Conservation (phyloP, 1,284 basidiomycete genomes). For the Irpex sp. region DNA sequence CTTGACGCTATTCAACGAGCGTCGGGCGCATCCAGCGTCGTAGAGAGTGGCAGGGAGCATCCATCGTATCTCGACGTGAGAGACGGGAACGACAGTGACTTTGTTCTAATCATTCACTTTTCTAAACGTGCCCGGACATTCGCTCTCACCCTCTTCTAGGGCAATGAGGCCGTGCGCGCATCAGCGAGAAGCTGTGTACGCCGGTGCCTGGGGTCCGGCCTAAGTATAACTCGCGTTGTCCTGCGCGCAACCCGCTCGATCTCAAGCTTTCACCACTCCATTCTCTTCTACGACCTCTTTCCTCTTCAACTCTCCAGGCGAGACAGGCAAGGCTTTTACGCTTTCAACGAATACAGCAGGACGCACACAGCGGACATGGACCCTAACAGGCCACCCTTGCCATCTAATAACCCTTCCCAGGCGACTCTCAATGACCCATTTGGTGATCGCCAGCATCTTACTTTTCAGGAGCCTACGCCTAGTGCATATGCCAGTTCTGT, state of each 20-base stretch:
- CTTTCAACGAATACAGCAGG: constrained; percentile 2
- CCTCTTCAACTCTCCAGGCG: constrained; percentile 10
- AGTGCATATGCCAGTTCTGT: constrained; percentile 48
- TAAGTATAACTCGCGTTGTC: constrained; percentile 4
- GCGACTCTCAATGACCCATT: constrained; percentile 52
- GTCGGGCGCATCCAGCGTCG: not conserved
- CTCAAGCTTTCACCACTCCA: constrained; percentile 4
- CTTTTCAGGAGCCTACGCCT: constrained; percentile 53
- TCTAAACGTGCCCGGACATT: not conserved
- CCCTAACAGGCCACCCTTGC: constrained; percentile 39
- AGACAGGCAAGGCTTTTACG: constrained; percentile 15
- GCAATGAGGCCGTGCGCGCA: not conserved
- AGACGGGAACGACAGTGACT: not conserved
- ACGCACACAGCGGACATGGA: constrained; percentile 34
- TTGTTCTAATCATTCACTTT: not conserved
- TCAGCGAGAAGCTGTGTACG: not conserved
- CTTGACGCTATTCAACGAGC: not conserved
- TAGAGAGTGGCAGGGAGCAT: not conserved
- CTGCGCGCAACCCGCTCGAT: not conserved
- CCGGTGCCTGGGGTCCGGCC: constrained; percentile 7
- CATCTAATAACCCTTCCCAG: constrained; percentile 34
- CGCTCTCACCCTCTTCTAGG: not conserved
- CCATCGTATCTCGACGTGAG: not conserved
- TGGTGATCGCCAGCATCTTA: constrained; percentile 58
- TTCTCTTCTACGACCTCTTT: not conserved